phyloP scores from a whole-genome alignment of 2,329 filamentous ascomycete genomes.

The Paracorniculantispora psalliotae region DNA sequence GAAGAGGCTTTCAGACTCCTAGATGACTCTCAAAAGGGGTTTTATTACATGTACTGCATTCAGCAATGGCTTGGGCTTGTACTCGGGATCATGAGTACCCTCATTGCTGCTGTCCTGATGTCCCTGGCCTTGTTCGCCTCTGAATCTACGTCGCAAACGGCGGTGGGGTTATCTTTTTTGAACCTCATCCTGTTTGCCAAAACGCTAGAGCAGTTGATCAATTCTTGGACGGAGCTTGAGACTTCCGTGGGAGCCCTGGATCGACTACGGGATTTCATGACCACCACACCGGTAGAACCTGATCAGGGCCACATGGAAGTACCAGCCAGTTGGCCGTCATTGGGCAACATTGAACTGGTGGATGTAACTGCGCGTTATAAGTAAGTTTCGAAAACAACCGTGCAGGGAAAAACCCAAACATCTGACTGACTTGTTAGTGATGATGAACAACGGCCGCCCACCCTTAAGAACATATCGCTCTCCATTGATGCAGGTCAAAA shows the following conservation, averaged over 20 bases:
- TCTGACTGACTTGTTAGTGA: background rate
- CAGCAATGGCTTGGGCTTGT: slow-evolving; percentile 43
- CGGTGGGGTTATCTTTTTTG: background rate
- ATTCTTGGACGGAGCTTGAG: background rate
- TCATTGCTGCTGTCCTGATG: background rate
- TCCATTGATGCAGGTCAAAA: background rate
- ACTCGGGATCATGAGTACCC: background rate
- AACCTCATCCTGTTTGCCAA: background rate
- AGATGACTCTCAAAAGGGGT: slow-evolving; percentile 46
- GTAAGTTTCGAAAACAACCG: background rate
- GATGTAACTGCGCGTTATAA: background rate
- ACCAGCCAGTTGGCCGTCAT: background rate
- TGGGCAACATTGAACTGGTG: background rate
- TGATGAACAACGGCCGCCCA: background rate
- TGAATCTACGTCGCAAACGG: background rate
- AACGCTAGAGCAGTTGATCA: background rate
- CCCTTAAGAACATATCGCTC: background rate
- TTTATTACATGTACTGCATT: slow-evolving; percentile 47
- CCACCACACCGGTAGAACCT: background rate
- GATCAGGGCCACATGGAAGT: background rate
- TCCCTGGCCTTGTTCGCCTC: background rate
- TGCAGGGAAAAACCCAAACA: background rate
- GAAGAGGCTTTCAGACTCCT: slow-evolving; percentile 29
- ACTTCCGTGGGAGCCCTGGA: background rate
- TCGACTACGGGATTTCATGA: background rate